phyloP scores from a whole-genome alignment of 2,329 filamentous ascomycete species.

The Thielaviopsis euricoi region DNA sequence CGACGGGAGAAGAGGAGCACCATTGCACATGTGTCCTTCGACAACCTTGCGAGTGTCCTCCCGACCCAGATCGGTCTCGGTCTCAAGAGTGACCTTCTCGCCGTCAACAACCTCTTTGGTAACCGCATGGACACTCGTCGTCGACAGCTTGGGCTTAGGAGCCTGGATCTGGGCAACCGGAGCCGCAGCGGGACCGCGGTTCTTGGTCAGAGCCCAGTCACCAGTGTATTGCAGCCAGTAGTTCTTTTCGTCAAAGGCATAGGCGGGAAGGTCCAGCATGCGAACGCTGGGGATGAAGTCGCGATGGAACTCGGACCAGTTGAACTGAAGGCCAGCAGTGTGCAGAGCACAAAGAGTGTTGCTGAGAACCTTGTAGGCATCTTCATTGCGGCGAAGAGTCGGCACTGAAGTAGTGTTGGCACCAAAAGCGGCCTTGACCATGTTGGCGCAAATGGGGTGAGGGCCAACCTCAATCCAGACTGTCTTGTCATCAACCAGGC shows the following conservation, averaged over 20 bases:
- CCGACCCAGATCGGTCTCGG: conserved; percentile 49
- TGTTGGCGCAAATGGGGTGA: conserved; percentile 48
- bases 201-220: conserved; percentile 58
- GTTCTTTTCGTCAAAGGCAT: conserved; percentile 56
- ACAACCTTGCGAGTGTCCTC: conserved; percentile 43
- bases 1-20: conserved; percentile 48
- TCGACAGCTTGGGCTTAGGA: conserved; percentile 40
- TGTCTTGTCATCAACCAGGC: conserved; percentile 43
- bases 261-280: conserved; percentile 49
- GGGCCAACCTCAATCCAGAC: conserved; percentile 55
- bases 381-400: conserved; percentile 46
- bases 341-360: conserved; percentile 41
- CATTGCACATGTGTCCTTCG: conserved; percentile 51
- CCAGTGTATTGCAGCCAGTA: conserved; percentile 51
- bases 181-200: conserved; percentile 32
- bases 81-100: conserved; percentile 34
- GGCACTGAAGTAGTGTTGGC: conserved; percentile 34
- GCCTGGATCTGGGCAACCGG: conserved; percentile 21
- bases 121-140: conserved; percentile 48
- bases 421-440: conserved; percentile 47
- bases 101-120: conserved; percentile 45
- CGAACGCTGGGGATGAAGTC: conserved; percentile 24
- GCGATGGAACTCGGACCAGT: conserved; percentile 55
- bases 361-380: conserved; percentile 47
- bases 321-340: conserved; percentile 41